These are phyloP conservation scores for Paramecium primaurelia DNA, from an alignment of 73 alveolate species.

Conservation along the genomic window DNA sequence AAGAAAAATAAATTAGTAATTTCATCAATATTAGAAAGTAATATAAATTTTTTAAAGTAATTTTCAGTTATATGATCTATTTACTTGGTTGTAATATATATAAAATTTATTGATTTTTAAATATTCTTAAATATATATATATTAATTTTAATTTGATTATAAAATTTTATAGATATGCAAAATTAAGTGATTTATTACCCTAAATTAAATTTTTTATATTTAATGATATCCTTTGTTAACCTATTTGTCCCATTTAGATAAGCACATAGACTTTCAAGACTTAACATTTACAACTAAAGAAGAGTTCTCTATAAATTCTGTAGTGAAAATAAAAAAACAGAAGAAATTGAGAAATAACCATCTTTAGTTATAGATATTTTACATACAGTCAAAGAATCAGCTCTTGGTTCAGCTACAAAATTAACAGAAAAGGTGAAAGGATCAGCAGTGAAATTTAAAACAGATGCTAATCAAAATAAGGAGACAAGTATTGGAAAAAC, in stretches of 20 bases:
- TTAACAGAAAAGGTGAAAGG: neutral
- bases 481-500: neutral
- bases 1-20: too few species aligned
- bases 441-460: neutral
- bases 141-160: neutral
- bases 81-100: neutral
- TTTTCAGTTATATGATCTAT: too few species aligned
- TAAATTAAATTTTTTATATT: neutral
- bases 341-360: slow-evolving; percentile 14
- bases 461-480: neutral
- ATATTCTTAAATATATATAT: neutral
- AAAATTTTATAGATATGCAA: neutral
- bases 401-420: neutral
- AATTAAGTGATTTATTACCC: neutral
- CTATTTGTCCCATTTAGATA: neutral
- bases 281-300: neutral
- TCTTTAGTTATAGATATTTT: neutral
- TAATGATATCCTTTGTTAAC: neutral
- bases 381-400: neutral
- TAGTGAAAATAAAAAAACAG: slow-evolving; percentile 9
- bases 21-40: too few species aligned
- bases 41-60: too few species aligned
- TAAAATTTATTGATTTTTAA: neutral
- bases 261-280: neutral
- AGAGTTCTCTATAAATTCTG: neutral